Evolutionary conservation across 345 rosid species (phyloP).

Genomic region (Citrus mangshanensis): DNA sequence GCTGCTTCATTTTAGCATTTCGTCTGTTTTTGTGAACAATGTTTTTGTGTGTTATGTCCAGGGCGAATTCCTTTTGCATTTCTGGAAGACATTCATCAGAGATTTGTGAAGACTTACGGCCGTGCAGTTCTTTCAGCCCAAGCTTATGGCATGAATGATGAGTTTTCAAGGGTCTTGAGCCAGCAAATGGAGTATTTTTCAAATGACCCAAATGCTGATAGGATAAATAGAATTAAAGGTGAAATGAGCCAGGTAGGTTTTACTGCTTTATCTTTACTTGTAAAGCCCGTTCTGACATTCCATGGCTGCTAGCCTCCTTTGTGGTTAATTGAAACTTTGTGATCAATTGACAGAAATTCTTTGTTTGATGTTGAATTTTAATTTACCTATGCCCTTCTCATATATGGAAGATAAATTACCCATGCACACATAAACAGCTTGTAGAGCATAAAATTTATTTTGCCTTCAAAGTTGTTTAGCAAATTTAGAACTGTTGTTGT

Average conservation of each 20-base stretch:
- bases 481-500: neutral
- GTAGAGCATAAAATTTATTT: neutral
- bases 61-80: slow-evolving; percentile 92
- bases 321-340: neutral
- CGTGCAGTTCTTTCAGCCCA: slow-evolving; percentile 76
- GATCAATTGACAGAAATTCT: neutral
- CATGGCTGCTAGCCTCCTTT: neutral
- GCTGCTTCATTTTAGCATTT: neutral
- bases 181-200: slow-evolving; percentile 92
- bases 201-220: slow-evolving; percentile 82
- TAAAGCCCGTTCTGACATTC: neutral
- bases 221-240: slow-evolving; percentile 84
- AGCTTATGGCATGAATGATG: slow-evolving; percentile 95
- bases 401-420: neutral
- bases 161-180: slow-evolving; percentile 87
- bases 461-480: neutral
- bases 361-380: neutral
- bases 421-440: neutral
- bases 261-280: neutral
- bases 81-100: slow-evolving; percentile 93
- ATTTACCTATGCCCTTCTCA: neutral
- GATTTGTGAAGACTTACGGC: slow-evolving; percentile 69
- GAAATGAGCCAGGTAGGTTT: slow-evolving; percentile 85
- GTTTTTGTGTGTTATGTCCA: slow-evolving; percentile 18
- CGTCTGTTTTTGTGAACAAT: too few species aligned